phyloP scores from a whole-genome alignment of 2,329 filamentous ascomycete genomes.

The Talaromyces sp. region DNA sequence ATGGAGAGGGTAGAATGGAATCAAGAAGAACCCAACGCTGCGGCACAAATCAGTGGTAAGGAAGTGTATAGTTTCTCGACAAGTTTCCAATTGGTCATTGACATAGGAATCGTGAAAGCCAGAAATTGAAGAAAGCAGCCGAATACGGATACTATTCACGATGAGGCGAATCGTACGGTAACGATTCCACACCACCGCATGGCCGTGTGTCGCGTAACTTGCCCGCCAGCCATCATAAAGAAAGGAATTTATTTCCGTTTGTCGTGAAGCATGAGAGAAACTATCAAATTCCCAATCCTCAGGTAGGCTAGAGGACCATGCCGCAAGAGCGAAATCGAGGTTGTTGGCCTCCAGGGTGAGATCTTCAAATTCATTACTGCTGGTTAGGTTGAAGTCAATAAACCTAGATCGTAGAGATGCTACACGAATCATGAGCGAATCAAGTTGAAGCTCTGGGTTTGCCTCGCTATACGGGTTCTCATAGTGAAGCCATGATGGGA shows the following conservation, averaged over 20 bases:
- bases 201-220: conserved; percentile 15
- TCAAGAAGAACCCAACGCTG: conserved; percentile 1
- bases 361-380: neutral
- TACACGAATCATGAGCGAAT: conserved; percentile 1
- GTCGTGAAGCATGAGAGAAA: neutral
- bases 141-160: conserved; percentile 17
- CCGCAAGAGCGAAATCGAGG: neutral
- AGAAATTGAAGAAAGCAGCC: neutral
- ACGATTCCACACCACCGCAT: conserved; percentile 20
- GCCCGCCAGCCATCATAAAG: conserved; percentile 1
- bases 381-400: neutral
- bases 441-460: conserved; percentile 1
- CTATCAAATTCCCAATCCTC: neutral
- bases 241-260: neutral
- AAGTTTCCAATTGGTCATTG: neutral
- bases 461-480: neutral
- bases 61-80: neutral
- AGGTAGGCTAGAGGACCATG: neutral
- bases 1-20: neutral
- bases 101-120: neutral
- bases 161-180: conserved; percentile 19
- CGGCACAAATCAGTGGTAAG: conserved; percentile 1
- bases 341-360: neutral
- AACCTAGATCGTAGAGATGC: conserved; percentile 11
- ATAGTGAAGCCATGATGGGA: neutral